Base-by-base conservation (phyloP, 768 basidiomycete genomes). In the Rhizopogon roseolus region DNA sequence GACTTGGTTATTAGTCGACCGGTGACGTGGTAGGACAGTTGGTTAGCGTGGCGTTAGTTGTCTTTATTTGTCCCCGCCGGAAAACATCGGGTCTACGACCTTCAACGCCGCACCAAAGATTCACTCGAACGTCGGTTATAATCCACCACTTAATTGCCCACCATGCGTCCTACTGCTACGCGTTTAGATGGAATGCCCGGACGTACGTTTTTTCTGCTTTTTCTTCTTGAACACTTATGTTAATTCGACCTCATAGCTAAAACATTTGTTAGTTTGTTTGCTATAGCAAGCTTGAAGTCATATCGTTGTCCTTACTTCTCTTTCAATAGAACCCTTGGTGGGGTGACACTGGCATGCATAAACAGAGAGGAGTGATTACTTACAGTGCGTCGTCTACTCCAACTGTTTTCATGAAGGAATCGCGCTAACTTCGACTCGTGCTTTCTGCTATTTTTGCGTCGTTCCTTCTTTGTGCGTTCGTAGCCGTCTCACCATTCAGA, bases 401-500 rank as follows among this genome's bases (percentile, higher is more conserved):
- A 10, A 39, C 41, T 41, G 36, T 52, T 14, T 36, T 52, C 17
- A 51, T 34, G 17, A 36, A 13, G 10, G 34, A 22, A 25, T 36
- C 17, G n/a, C 17, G n/a, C 29, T 49, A 17, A 53, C 29, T 45
- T 50, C 14, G 14, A 9, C 19, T 17, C 28, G 29, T 40, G 17
- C 5, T 27, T 39, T 1, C 22, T 19, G 17, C 13, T 45, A n/a
- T n/a, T 41, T 9, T 36, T 19, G 6, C 28, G 9, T 45, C 19
- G 16, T 29, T 42, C 28, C 41, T 4, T 50, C 37, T 45, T 49
- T 14, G 13, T 9, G 10, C 39, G 29, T 10, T 17, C 49, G 36
- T 56, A 97, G 94, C 80, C 59, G 64, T 94, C 58, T 93, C 93
- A n/a, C 89, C 92, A 7, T 88, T 81, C 76, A 84, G 86, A 67